A percentile compares a stretch with the other conserved stretches of the same genome.
These are phyloP conservation scores for Salvia sclarea DNA, from an alignment of 305 asterid genomes.

Conservation along the genomic window DNA sequence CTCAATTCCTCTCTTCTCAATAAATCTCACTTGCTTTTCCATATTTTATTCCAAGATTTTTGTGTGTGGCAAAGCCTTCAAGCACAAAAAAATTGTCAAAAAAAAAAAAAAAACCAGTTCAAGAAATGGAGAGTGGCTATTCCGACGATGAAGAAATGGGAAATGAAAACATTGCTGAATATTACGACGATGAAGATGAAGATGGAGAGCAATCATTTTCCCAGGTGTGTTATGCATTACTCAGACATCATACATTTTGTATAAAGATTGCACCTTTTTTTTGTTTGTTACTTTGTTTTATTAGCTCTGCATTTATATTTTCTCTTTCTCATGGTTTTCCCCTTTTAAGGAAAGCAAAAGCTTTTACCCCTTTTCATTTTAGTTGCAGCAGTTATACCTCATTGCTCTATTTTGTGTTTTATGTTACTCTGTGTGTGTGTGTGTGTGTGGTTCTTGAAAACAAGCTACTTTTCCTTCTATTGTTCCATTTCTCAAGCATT, in stretches of 20 bases:
- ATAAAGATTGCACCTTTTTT: too few species aligned
- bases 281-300: too few species aligned
- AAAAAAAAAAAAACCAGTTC: background rate
- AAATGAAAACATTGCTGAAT: background rate
- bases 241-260: too few species aligned
- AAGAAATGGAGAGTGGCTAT: background rate
- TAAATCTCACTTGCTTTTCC: too few species aligned
- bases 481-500: background rate
- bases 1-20: too few species aligned
- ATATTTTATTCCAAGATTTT: too few species aligned
- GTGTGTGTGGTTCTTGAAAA: background rate
- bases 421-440: background rate
- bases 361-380: background rate
- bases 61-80: background rate
- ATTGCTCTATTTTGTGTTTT: background rate
- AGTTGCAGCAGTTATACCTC: background rate
- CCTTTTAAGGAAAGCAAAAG: background rate
- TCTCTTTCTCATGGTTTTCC: background rate
- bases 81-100: background rate
- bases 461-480: background rate
- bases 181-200: background rate
- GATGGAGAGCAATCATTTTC: background rate
- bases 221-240: background rate
- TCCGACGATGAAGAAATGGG: conserved; percentile 3
- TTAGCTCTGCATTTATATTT: background rate